Evolutionary conservation across 768 basidiomycete genomes (phyloP).

Genomic region (Calocybe cyanea): DNA sequence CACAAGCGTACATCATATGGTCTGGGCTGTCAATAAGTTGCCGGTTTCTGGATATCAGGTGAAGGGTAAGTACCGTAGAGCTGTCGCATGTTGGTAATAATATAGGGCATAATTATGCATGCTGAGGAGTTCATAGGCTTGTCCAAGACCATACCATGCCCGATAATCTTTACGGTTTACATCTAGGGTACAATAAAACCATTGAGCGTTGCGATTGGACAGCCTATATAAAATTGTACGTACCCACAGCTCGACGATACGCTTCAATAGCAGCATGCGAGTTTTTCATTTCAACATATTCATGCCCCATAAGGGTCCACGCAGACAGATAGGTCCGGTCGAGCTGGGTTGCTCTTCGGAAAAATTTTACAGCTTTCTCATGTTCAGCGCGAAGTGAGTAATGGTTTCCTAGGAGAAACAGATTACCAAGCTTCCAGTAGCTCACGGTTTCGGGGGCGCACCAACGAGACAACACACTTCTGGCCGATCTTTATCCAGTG

Average conservation of each 20-base stretch:
- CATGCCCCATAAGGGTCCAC: constrained; percentile 99
- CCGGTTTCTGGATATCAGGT: not conserved
- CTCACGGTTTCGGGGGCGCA: constrained; percentile 33
- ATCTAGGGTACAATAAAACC: constrained; percentile 47
- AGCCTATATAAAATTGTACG: not conserved
- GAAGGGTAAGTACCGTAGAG: constrained; percentile 58
- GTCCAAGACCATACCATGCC: constrained; percentile 98
- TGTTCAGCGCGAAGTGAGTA: constrained; percentile 92
- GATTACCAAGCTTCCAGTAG: constrained; percentile 1
- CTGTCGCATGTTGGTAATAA: constrained; percentile 95
- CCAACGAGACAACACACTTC: constrained; percentile 97
- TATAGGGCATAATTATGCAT: constrained; percentile 97
- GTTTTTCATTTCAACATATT: constrained; percentile 98
- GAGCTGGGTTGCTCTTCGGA: constrained; percentile 89
- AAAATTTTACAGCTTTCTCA: constrained; percentile 94
- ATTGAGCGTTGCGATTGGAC: not conserved
- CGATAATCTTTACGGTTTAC: constrained; percentile 96
- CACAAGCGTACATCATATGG: constrained; percentile 96
- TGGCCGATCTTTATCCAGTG: constrained; percentile 87
- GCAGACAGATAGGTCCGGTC: constrained; percentile 94
- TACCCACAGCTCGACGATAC: constrained; percentile 93
- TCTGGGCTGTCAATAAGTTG: constrained; percentile 34
- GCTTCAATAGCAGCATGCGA: constrained; percentile 98
- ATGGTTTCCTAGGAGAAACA: constrained; percentile 74
- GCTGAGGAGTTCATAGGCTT: constrained; percentile 93